Base-by-base conservation (phyloP, 176 grass and related monocot genomes). In the Lolium multiflorum region DNA sequence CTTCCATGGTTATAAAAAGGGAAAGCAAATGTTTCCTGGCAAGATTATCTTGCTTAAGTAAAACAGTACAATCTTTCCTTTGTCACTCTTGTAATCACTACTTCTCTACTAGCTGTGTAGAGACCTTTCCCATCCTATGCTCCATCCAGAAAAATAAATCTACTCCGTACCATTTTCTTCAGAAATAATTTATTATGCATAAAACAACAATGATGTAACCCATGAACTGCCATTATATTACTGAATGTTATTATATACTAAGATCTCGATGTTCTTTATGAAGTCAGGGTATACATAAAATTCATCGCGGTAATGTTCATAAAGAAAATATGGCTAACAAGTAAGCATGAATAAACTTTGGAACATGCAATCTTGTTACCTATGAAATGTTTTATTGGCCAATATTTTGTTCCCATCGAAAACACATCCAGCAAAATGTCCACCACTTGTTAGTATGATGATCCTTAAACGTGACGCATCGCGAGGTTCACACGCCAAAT, bases 321-420 rank as follows among this genome's bases (percentile, higher is more conserved):
- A 13, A 76, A 41, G 39, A 74, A 48, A 77, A 60, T 44, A 80
- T 39, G 31, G 14, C 5, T 79, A 73, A 76, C 20, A 68, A 43
- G 3, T 43, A 43, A 58, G 26, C 60, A 56, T 22, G 28, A n/a
- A 50, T 13, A 66, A 82, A 76, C 75, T 20, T 55, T 46, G 12
- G 66, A 88, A 75, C 14, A 71, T 17, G 9, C 12, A 88, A 69
- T 78, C 10, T 6, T 39, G 74, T 70, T 84, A 98, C 97, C 97
- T 94, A 86, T 98, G 97, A 91, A 99, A 99, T 83, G 97, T 96
- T 92, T 96, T 99, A 57, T 99, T 94, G 8, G 94, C 92, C 80
- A 96, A 25, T 8, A 99, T 66, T 64, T 85, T 87, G 74, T 92
- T 96, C 14, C 97, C 92, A 50, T 99, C 97, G 51, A 99, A 99